Evolutionary conservation across 2,329 filamentous ascomycete species (phyloP).

Genomic region (Aspergillus fijiensis): DNA sequence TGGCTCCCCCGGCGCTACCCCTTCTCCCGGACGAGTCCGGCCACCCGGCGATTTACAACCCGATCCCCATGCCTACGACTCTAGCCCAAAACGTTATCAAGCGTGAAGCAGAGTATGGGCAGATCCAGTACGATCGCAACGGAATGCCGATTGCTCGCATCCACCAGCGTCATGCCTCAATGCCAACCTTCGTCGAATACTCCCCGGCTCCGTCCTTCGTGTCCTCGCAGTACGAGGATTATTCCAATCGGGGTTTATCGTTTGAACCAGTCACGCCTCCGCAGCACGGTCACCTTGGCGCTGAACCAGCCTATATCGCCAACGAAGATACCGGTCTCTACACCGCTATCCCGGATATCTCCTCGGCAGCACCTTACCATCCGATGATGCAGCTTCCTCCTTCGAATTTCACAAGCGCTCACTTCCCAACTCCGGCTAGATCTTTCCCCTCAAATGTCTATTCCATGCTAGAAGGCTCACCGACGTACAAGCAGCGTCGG

Average conservation of each 20-base stretch:
- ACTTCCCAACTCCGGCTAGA: slow-evolving; percentile 71
- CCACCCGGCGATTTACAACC: slow-evolving; percentile 68
- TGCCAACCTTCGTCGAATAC: slow-evolving; percentile 98
- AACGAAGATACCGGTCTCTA: slow-evolving; percentile 97
- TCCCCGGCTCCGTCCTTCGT: slow-evolving; percentile 97
- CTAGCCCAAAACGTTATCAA: slow-evolving; percentile 76
- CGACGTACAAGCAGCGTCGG: slow-evolving; percentile 96
- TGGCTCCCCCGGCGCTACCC: slow-evolving; percentile 66
- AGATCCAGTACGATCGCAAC: slow-evolving; percentile 88
- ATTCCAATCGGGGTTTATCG: slow-evolving; percentile 91
- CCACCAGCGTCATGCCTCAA: slow-evolving; percentile 94
- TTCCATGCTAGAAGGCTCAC: slow-evolving; percentile 94
- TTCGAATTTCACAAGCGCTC: slow-evolving; percentile 75
- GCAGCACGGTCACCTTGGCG: slow-evolving; percentile 78
- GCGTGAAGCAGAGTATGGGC: slow-evolving; percentile 79
- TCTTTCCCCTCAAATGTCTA: slow-evolving; percentile 76
- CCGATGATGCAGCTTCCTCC: slow-evolving; percentile 88
- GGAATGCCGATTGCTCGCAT: slow-evolving; percentile 78
- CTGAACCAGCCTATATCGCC: slow-evolving; percentile 94
- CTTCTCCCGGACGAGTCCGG: slow-evolving; percentile 62
- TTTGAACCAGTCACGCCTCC: slow-evolving; percentile 97
- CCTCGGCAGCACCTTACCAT: slow-evolving; percentile 69
- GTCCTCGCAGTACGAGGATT: slow-evolving; percentile 98
- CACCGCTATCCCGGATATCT: slow-evolving; percentile 86
- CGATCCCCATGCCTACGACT: slow-evolving; percentile 67